Evolutionary conservation across 1,139 yeast genomes (phyloP), one percentile per base, ranked within the genome.

Genomic region (Saccharomycopsis phalli): DNA sequence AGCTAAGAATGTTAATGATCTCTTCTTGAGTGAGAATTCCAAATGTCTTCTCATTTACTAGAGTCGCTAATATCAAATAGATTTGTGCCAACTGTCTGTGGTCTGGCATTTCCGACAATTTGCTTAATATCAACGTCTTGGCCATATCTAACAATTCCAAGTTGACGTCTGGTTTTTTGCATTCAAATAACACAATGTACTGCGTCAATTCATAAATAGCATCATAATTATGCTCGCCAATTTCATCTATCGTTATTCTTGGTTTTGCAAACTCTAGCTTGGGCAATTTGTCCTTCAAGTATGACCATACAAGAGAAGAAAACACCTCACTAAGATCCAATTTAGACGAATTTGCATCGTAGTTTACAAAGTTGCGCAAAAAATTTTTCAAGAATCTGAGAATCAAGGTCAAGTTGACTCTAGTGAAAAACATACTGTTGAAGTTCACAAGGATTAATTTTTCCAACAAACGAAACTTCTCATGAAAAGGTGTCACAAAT

Each of bases 371-470:
- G 20, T 40, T 41, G 17, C 33, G 34, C n/a, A 38, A 13, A 31
- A 44, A 38, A 14, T 25, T 35, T 6, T 31, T 42, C 27, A 44
- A 33, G 21, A 44, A 41, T 22, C 25, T 29, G 8, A 44, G 20
- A 6, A 44, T 34, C 19, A 41, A 32, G 11, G 31, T 27, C 17
- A 44, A 38, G 31, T 41, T 44, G 18, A 44, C 31, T 23, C 41
- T 30, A 7, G 29, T 23, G 27, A 37, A 44, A 27, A 44, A 44
- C 18, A 44, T 29, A 31, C 45, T 44, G n/a, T 36, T 36, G 22
- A 44, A 44, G 21, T 36, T 38, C 5, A 42, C 26, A 4, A 44
- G 28, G 4, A 44, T 32, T 7, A 44, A 21, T 23, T 26, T 25
- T n/a, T 13, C 14, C 16, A 44, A 22, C 13, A 29, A n/a, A 16